Evolutionary conservation across 2,329 filamentous ascomycete species (phyloP), one percentile per base, ranked within the genome.

Genomic region (Xylariaceae sp.): DNA sequence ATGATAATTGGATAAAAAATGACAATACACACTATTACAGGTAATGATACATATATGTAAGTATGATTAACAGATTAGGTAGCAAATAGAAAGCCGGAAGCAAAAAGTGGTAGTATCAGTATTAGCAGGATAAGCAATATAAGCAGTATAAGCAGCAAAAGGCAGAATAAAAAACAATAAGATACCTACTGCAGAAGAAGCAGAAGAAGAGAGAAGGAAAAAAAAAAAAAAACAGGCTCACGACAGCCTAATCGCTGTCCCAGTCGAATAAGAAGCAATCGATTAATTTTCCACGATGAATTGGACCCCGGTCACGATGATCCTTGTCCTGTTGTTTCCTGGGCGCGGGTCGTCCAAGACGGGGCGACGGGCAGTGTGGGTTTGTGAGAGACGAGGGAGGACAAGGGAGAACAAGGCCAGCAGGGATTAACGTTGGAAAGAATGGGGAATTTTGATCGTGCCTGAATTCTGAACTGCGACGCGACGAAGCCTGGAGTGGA

Each of bases 211-310:
- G n/a, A n/a, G n/a, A n/a, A n/a, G n/a, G 18, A 40, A 42, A 29
- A 23, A 26, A 50, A 41, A 40, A 50, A 18, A 16, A 43, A 45
- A 49, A n/a, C 53, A 54, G 21, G 29, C 23, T 50, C 10, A 43
- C 43, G 14, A 19, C 26, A 54, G 50, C 51, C 46, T 3, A 50
- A 54, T 49, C 40, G 32, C 20, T 49, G 44, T 44, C 32, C 32
- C 46, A 29, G 42, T 48, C 23, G 55, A 55, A 48, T 46, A 32
- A 48, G 44, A 40, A 41, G 57, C 60, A 60, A 57, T 62, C 57
- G 56, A 56, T 60, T 56, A 60, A 57, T 54, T 57, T 62, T 62
- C 54, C 56, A 60, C 54, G 42, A 54, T 55, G 51, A 57, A 48
- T 54, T 57, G 40, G 59, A 54, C 52, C 56, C 56, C 29, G 59